Conservation (phyloP, 2,329 filamentous ascomycete genomes). For the Phyllosticta citribraziliensis region DNA sequence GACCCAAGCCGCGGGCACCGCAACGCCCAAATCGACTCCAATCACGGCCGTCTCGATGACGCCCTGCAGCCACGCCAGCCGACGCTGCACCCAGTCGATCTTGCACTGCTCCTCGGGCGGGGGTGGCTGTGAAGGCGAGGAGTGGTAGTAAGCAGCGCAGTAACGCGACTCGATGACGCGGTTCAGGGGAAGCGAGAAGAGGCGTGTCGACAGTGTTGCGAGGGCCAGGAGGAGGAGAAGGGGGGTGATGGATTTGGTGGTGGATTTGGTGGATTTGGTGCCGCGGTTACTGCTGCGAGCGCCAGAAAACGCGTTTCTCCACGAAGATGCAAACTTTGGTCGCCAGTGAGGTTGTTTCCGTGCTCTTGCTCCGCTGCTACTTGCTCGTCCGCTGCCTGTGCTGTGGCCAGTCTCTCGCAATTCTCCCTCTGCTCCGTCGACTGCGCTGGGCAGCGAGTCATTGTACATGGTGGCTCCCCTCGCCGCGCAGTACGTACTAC, state of each 20-base stretch:
- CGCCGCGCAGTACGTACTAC: too few species aligned
- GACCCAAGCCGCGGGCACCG: constrained; percentile 26
- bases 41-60: constrained; percentile 29
- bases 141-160: constrained; percentile 42
- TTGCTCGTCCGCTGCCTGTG: too few species aligned
- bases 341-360: too few species aligned
- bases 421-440: too few species aligned
- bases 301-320: too few species aligned
- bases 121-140: constrained; percentile 6
- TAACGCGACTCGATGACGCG: constrained; percentile 27
- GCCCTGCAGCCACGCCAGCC: constrained; percentile 45
- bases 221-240: constrained; percentile 24
- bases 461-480: too few species aligned
- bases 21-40: constrained; percentile 24
- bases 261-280: neutral
- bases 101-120: constrained; percentile 45
- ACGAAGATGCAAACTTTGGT: too few species aligned
- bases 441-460: too few species aligned
- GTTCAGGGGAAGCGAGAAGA: constrained; percentile 29
- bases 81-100: constrained; percentile 40
- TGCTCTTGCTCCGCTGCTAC: too few species aligned
- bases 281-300: neutral
- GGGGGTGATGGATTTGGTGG: neutral
- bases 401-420: too few species aligned
- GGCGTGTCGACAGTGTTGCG: constrained; percentile 22